These are phyloP conservation scores for Ceriops decandra DNA, from an alignment of 345 rosid species.

Conservation along the genomic window DNA sequence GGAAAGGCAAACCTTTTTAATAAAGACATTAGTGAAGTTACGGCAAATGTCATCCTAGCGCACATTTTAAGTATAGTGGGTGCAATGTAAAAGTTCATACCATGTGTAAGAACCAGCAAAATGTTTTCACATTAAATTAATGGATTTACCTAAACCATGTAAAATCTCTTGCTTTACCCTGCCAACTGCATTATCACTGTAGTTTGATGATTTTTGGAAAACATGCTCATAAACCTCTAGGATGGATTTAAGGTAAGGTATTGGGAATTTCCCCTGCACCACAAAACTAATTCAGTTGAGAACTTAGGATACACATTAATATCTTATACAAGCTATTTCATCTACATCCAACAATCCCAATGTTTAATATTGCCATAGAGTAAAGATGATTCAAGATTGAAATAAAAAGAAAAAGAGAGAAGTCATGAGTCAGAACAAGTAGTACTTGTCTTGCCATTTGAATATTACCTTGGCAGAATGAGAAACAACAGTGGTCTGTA, in stretches of 20 bases:
- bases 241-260: slow-evolving; percentile 74
- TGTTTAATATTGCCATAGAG: not conserved
- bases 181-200: slow-evolving; percentile 48
- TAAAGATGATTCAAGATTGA: not conserved
- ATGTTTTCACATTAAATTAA: slow-evolving; percentile 6
- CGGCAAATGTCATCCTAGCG: not conserved
- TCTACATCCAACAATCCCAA: not conserved
- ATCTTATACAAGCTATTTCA: not conserved
- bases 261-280: slow-evolving; percentile 63
- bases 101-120: not conserved
- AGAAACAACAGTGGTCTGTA: slow-evolving; percentile 74
- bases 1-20: not conserved
- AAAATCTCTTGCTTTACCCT: slow-evolving; percentile 93
- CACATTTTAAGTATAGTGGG: not conserved
- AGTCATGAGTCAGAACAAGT: not conserved
- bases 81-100: not conserved
- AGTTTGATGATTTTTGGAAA: slow-evolving; percentile 64
- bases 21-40: not conserved
- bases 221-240: slow-evolving; percentile 76
- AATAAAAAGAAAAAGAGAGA: not conserved
- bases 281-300: slow-evolving; percentile 13
- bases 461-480: slow-evolving; percentile 72
- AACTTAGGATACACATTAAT: slow-evolving; percentile 1
- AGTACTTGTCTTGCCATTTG: not conserved
- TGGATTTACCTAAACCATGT: slow-evolving; percentile 78